phyloP scores from a whole-genome alignment of 2,329 filamentous ascomycete genomes.

The Elsinoe australis region DNA sequence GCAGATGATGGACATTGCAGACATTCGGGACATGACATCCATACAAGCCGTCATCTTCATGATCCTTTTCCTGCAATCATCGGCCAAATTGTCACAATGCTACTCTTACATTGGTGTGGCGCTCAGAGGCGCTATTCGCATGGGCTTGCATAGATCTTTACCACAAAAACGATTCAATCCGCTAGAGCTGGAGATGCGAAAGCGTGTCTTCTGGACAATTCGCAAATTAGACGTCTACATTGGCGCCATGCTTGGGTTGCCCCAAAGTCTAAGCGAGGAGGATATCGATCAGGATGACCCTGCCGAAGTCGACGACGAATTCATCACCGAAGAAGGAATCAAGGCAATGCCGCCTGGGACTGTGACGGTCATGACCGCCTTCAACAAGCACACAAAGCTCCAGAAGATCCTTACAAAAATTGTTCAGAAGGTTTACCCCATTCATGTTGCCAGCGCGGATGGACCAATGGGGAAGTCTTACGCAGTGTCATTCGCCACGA shows the following conservation, averaged over 20 bases:
- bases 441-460: slow-evolving; percentile 45
- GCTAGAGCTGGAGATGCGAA: slow-evolving; percentile 43
- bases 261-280: slow-evolving; percentile 42
- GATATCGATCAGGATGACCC: slow-evolving; percentile 44
- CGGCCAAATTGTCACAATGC: slow-evolving; percentile 46
- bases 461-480: slow-evolving; percentile 44
- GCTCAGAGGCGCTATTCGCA: slow-evolving; percentile 42
- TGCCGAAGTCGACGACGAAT: slow-evolving; percentile 43
- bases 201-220: slow-evolving; percentile 47
- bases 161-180: slow-evolving; percentile 34
- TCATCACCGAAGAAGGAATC: slow-evolving; percentile 43
- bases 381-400: slow-evolving; percentile 53
- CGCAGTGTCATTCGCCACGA: slow-evolving; percentile 56
- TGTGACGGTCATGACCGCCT: slow-evolving; percentile 51
- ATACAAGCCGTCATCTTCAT: slow-evolving; percentile 47
- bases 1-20: slow-evolving; percentile 46
- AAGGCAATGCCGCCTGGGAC: slow-evolving; percentile 48
- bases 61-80: slow-evolving; percentile 47
- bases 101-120: slow-evolving; percentile 48
- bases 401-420: slow-evolving; percentile 54
- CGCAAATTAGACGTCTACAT: slow-evolving; percentile 47
- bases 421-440: slow-evolving; percentile 56
- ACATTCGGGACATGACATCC: slow-evolving; percentile 44
- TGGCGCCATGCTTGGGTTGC: slow-evolving; percentile 44
- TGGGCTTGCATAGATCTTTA: slow-evolving; percentile 43